A percentile compares a stretch with the other conserved stretches of the same genome.
phyloP scores from a whole-genome alignment of 257 asterid species.

The Solanum neorickii region DNA sequence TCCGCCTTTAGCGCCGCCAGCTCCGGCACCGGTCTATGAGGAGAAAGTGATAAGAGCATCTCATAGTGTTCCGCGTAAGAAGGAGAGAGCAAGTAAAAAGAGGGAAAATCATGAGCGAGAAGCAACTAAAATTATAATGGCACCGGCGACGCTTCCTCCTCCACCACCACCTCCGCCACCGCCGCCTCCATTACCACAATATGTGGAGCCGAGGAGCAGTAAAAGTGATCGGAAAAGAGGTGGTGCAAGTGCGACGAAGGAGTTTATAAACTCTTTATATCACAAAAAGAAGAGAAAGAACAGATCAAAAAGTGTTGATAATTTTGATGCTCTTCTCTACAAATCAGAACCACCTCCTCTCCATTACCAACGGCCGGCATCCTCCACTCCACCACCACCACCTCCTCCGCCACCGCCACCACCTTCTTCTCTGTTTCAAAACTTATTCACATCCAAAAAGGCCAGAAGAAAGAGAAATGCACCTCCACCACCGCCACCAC shows the following conservation, averaged over 20 bases:
- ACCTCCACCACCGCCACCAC: conserved; percentile 16
- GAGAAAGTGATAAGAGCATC: conserved; percentile 16
- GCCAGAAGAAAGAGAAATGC: conserved; percentile 42
- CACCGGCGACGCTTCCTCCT: conserved; percentile 19
- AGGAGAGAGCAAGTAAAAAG: conserved; percentile 30
- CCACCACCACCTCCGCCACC: conserved; percentile 12
- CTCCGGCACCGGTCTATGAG: conserved; percentile 1
- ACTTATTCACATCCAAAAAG: conserved; percentile 51
- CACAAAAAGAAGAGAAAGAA: conserved; percentile 66
- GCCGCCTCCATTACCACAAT: conserved; percentile 22
- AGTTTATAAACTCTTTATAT: conserved; percentile 61
- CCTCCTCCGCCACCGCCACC: conserved; percentile 45
- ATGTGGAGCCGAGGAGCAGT: conserved; percentile 21
- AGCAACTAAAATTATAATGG: not conserved
- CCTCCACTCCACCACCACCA: conserved; percentile 24
- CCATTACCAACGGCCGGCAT: conserved; percentile 23
- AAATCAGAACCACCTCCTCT: conserved; percentile 34
- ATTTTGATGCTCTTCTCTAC: conserved; percentile 53
- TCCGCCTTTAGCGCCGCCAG: conserved; percentile 1
- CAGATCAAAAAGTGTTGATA: conserved; percentile 58
- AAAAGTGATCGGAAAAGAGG: conserved; percentile 42
- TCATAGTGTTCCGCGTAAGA: conserved; percentile 20
- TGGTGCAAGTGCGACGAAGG: conserved; percentile 57
- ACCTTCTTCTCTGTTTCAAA: conserved; percentile 48
- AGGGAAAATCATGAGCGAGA: conserved; percentile 16